Base-by-base conservation (phyloP, 176 grass and related monocot species). In the Triticum turgidum region DNA sequence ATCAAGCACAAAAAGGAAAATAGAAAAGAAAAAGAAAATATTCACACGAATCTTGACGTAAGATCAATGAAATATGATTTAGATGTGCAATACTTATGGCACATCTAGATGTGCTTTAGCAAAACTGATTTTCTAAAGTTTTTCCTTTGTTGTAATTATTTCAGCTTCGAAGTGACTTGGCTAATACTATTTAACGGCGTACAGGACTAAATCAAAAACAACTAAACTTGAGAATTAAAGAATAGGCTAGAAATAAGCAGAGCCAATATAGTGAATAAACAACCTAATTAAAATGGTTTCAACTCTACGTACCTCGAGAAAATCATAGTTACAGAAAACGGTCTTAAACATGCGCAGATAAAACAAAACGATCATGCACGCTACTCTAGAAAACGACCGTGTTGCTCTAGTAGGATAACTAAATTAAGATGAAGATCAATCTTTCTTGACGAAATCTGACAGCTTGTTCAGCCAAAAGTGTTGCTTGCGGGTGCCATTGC, bases 401-500 rank as follows among this genome's bases (percentile, higher is more conserved):
- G 3, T 11, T 5, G 24, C 11, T 10, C 12, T 45, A 3, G 18
- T 47, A 3, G 18, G 18, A 29, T 67, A 37, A 25, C 4, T 58
- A 8, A 58, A 21, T 8, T 21, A 7, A n/a, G 15, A 82, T 67
- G 17, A 7, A 11, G 47, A 20, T 41, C 41, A 21, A 14, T 61
- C 78, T 63, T 76, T 81, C 74, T 83, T 78, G 69, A 98, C 12
- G 22, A 86, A 98, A 27, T 86, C 88, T 81, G 93, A 93, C 88
- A 98, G 69, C 70, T 89, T 95, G 69, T 84, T 90, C 73, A 95
- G 80, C 93, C 93, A 98, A 71, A 92, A 49, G 27, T 93, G 80
- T 37, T 92, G 93, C 86, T 93, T 93, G 13, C 86, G 93, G 78
- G 84, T 86, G 59, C 92, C 91, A 77, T 95, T 98, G 88, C 89